A percentile compares a stretch with the other conserved stretches of the same genome.
These are phyloP conservation scores for Senna tora DNA, from an alignment of 306 rosid genomes.

Conservation along the genomic window DNA sequence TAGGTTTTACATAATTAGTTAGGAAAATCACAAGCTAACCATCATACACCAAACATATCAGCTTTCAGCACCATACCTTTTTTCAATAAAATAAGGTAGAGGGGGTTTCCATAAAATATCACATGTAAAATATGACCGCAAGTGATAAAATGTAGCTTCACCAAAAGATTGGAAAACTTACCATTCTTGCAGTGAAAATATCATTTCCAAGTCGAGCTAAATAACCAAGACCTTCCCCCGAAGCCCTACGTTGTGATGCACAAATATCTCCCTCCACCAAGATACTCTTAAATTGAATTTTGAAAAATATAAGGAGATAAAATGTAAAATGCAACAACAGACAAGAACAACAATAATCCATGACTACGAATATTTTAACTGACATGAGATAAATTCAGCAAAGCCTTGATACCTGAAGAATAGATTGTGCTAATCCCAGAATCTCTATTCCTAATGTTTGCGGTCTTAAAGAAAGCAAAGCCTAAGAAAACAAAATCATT, in stretches of 20 bases:
- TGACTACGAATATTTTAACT: conserved; percentile 3
- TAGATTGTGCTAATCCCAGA: conserved; percentile 77
- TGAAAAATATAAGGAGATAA: conserved; percentile 25
- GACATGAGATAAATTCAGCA: background rate
- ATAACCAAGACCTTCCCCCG: conserved; percentile 89
- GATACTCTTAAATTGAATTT: conserved; percentile 68
- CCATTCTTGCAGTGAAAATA: conserved; percentile 94
- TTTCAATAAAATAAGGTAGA: background rate
- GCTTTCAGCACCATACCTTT: conserved; percentile 5
- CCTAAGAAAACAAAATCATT: conserved; percentile 52
- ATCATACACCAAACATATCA: background rate
- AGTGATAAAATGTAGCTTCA: conserved; percentile 24
- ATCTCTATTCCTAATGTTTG: conserved; percentile 77
- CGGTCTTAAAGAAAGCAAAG: conserved; percentile 68
- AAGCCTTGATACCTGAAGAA: conserved; percentile 69
- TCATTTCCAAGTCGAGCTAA: conserved; percentile 96
- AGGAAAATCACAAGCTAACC: too few relatives aligned
- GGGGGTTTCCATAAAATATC: conserved; percentile 28
- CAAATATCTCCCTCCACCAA: conserved; percentile 92
- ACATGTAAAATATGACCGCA: conserved; percentile 18
- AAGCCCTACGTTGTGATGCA: conserved; percentile 86
- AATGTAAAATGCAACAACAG: conserved; percentile 8
- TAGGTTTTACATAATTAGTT: background rate
- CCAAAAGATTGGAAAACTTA: conserved; percentile 42
- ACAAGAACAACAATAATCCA: conserved; percentile 12